Base-by-base conservation (phyloP, 148 eudicot genomes). In the Fallopia convolvulus region DNA sequence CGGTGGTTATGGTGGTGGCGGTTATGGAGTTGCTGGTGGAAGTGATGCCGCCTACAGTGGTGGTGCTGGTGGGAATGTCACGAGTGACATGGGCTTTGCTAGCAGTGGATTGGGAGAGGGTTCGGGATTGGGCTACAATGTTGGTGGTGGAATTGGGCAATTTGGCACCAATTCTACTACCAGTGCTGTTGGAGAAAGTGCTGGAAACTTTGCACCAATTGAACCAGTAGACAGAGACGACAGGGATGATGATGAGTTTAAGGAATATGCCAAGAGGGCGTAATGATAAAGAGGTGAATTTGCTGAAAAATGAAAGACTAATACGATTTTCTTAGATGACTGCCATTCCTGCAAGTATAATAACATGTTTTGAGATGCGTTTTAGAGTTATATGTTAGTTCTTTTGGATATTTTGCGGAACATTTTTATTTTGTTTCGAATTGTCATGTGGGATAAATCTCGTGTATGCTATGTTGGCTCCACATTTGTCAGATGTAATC, bases 191-290 rank as follows among this genome's bases (percentile, higher is more conserved):
- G 65, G 65, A 58, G 21, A 26, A 40, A 26, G 41, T 33, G 71
- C 17, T 65, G 71, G 41, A 12, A 65, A 75, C 11, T 78, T 44
- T 36, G 82, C 72, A 15, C 53, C 84, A 5, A 83, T 46, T 36
- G 86, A 68, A 17, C 71, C 85, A 3, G 18, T 76, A 12, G 93
- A 81, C 55, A 90, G 83, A 32, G 80, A 82, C 18, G 48, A 65
- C n/a, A 85, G 78, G 21, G 82, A 81, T 72, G 84, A 81, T 21
- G 74, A 77, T 75, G 79, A 77, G 74, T 70, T 82, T 50, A 83
- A 78, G 73, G 83, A 78, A 70, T 85, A 70, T 71, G 83, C 84
- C 33, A 81, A 83, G 72, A 79, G 83, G 79, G 84, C 75, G 8
- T 84, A 72, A 84, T 20, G 30, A 26, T 26, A 26, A 26, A 26